A percentile compares a stretch with the other conserved stretches of the same genome.
These are phyloP conservation scores for Tillandsia leiboldiana DNA, from an alignment of 176 grass and related monocot species.

Conservation along the genomic window DNA sequence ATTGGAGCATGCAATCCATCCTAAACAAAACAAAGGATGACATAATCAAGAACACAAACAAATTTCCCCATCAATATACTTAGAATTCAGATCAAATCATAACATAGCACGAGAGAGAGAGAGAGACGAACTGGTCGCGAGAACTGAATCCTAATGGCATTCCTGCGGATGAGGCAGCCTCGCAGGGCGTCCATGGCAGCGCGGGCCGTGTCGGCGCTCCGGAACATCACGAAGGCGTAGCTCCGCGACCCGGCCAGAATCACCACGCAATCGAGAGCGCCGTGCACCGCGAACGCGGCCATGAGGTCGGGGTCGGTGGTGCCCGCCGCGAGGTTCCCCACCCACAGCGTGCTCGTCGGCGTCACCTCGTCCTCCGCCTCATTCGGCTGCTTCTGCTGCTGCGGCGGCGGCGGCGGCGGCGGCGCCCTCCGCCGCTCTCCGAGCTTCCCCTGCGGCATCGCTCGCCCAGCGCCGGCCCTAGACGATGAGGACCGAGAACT, in stretches of 20 bases:
- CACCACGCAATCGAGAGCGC: slow-evolving; percentile 60
- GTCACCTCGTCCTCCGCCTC: not conserved
- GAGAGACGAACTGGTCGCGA: slow-evolving; percentile 53
- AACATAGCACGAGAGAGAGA: not conserved
- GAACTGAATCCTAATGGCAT: slow-evolving; percentile 46
- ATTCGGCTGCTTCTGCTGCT: not conserved
- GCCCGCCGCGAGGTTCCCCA: slow-evolving; percentile 45
- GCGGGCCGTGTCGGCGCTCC: slow-evolving; percentile 30
- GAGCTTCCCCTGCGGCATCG: not conserved
- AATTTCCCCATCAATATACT: not conserved
- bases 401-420: not conserved
- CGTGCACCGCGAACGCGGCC: slow-evolving; percentile 29
- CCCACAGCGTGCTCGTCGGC: slow-evolving; percentile 54
- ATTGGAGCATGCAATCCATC: too few species aligned
- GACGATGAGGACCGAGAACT: too few species aligned
- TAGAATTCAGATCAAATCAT: not conserved
- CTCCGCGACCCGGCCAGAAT: slow-evolving; percentile 40
- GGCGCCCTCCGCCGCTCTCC: not conserved
- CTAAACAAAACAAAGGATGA: too few species aligned
- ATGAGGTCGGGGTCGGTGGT: slow-evolving; percentile 44
- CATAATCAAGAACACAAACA: not conserved
- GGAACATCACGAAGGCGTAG: slow-evolving; percentile 87
- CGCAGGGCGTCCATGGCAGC: slow-evolving; percentile 42
- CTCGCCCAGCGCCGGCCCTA: too few species aligned
- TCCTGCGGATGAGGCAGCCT: slow-evolving; percentile 40